Conservation (phyloP, 345 rosid species). For the Lepidium sativum region DNA sequence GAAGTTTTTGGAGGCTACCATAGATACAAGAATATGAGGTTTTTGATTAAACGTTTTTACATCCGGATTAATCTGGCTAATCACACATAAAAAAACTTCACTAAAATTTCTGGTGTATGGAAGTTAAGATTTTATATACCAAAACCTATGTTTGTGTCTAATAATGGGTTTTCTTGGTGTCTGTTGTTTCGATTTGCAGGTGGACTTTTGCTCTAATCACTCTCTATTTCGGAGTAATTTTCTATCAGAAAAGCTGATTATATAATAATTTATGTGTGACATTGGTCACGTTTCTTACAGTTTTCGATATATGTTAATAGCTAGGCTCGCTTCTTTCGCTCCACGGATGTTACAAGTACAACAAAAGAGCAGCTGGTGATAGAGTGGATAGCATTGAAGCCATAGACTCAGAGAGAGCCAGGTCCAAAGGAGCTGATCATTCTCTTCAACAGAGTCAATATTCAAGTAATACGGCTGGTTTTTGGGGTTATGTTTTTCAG, state of each 20-base stretch:
- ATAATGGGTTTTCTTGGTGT: background rate
- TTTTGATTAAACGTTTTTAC: background rate
- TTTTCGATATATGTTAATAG: constrained; percentile 26
- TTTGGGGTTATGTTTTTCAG: constrained; percentile 61
- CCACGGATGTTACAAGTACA: constrained; percentile 65
- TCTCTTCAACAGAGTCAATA: constrained; percentile 9
- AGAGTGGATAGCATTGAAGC: constrained; percentile 55
- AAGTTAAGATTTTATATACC: background rate
- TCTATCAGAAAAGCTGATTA: background rate
- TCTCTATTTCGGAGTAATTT: constrained; percentile 73
- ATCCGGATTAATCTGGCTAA: too few relatives aligned
- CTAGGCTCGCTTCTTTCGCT: constrained; percentile 68
- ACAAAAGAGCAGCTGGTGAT: constrained; percentile 54
- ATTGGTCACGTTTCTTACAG: constrained; percentile 17
- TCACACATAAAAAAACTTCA: too few relatives aligned
- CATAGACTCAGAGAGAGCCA: constrained; percentile 63
- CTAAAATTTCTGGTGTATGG: background rate
- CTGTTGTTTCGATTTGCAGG: constrained; percentile 42
- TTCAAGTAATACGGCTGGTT: constrained; percentile 48
- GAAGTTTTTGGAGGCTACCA: background rate
- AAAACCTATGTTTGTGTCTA: background rate
- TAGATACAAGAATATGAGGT: background rate
- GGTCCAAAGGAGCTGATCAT: constrained; percentile 29
- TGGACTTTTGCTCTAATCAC: constrained; percentile 81
- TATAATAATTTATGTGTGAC: background rate